Base-by-base conservation (phyloP, 1,284 basidiomycete species). In the Takashimella koratensis region DNA sequence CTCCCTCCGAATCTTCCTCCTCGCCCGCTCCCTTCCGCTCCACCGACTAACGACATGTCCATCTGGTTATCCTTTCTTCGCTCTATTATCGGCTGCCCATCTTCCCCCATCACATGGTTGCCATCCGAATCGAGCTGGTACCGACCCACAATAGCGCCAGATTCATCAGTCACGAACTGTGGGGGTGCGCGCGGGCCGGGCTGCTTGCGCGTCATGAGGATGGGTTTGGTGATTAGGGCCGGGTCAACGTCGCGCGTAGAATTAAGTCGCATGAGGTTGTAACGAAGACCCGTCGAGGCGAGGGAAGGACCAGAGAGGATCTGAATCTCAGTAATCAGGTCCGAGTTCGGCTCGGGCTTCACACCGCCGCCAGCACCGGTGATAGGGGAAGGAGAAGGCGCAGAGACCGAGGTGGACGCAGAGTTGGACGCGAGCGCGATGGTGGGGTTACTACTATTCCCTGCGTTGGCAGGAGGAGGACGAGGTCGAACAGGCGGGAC, bases 261-360 rank as follows among this genome's bases (percentile, higher is more conserved):
- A 50, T 70, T 71, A 22, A 74, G 23, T 47, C 65, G 61, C 68
- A 73, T 72, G 10, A 74, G 40, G 45, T 70, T 73, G 64, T 58
- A 71, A 23, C 73, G 63, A 41, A 62, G 52, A 0, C 60, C 63
- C 2, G 49, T 39, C 45, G 47, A 49, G 6, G 53, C 50, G 19
- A 50, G 51, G 10, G 53, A 53, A 3, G 64, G 50, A 5, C 54
- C 55, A 4, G 71, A 73, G 54, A 63, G 60, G 39, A 74, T 71
- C 56, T 69, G 68, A 56, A 73, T 63, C 50, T 68, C 66, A 40
- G 62, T 55, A 22, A 70, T 45, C 21, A 65, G 30, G 43, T 24
- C 52, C 5, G 50, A 43, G 21, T 57, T 57, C 11, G 42, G 25
- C 20, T 36, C 45, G 19, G 42, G 36, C 44, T 23, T 44, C 20